Evolutionary conservation across 768 basidiomycete genomes (phyloP).

Genomic region (Lentinula boryana): DNA sequence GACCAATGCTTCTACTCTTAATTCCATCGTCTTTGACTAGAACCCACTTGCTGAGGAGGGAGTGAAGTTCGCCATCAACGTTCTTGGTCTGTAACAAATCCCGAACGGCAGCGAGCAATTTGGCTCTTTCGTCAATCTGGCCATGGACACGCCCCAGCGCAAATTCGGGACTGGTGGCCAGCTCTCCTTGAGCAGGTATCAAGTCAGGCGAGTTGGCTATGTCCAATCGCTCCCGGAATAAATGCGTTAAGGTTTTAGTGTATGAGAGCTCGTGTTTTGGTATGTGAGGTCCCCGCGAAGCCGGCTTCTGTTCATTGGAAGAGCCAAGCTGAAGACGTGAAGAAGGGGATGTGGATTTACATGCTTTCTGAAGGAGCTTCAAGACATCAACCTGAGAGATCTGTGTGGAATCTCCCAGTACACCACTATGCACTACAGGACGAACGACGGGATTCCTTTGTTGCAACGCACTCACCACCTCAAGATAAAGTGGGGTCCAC

Average conservation of each 20-base stretch:
- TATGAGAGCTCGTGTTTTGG: slow-evolving; percentile 91
- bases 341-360: slow-evolving; percentile 22
- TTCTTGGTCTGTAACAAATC: slow-evolving; percentile 51
- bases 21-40: slow-evolving; percentile 63
- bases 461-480: slow-evolving; percentile 70
- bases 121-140: slow-evolving; percentile 67
- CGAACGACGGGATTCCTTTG: slow-evolving; percentile 40
- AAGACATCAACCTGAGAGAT: slow-evolving; percentile 39
- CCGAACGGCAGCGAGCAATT: slow-evolving; percentile 60
- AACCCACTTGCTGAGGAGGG: slow-evolving; percentile 75
- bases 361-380: slow-evolving; percentile 42
- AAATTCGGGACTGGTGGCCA: slow-evolving; percentile 90
- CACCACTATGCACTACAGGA: slow-evolving; percentile 55
- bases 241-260: slow-evolving; percentile 77
- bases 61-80: slow-evolving; percentile 53
- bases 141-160: slow-evolving; percentile 89
- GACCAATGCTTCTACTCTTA: slow-evolving; percentile 55
- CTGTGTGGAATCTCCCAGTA: slow-evolving; percentile 46
- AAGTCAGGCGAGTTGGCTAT: slow-evolving; percentile 80
- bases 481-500: slow-evolving; percentile 86
- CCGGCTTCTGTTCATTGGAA: slow-evolving; percentile 10
- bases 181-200: slow-evolving; percentile 59
- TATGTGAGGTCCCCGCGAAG: slow-evolving; percentile 46
- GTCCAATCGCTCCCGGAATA: slow-evolving; percentile 76
- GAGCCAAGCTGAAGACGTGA: slow-evolving; percentile 46